Conservation (phyloP, 2,329 filamentous ascomycete species). For the Blastomyces silverae region DNA sequence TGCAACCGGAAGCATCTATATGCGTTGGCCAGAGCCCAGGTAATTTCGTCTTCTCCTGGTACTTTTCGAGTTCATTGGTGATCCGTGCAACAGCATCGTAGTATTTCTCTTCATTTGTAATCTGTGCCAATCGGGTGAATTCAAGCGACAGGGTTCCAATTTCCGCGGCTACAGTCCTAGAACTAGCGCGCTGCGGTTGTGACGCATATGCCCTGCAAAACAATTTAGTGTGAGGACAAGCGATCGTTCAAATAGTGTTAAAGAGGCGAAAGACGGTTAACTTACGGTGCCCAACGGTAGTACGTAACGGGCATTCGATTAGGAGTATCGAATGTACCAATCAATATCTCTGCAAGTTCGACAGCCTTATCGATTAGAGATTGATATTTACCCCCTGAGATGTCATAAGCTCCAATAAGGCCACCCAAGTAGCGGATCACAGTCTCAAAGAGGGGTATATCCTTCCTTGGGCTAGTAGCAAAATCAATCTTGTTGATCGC, state of each 20-base stretch:
- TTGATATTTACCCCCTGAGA: conserved; percentile 51
- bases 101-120: conserved; percentile 35
- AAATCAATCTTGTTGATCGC: conserved; percentile 53
- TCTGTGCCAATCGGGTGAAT: conserved; percentile 38
- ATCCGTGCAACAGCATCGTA: conserved; percentile 37
- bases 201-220: conserved; percentile 52
- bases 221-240: conserved; percentile 52
- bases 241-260: conserved; percentile 9
- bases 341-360: conserved; percentile 51
- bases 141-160: conserved; percentile 37
- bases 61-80: conserved; percentile 30
- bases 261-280: conserved; percentile 18
- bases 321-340: conserved; percentile 37
- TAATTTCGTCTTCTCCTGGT: conserved; percentile 34
- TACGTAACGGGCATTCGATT: conserved; percentile 27
- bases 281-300: conserved; percentile 70
- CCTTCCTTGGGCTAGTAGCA: conserved; percentile 31
- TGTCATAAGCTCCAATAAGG: conserved; percentile 49
- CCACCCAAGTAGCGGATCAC: conserved; percentile 51
- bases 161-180: conserved; percentile 30
- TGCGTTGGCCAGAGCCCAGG: conserved; percentile 41
- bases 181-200: conserved; percentile 26
- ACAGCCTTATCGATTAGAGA: conserved; percentile 47
- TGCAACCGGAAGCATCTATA: conserved; percentile 74
- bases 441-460: conserved; percentile 45